These are phyloP conservation scores for Celoporthe dispersa DNA, from an alignment of 2,329 filamentous ascomycete species.

Conservation along the genomic window DNA sequence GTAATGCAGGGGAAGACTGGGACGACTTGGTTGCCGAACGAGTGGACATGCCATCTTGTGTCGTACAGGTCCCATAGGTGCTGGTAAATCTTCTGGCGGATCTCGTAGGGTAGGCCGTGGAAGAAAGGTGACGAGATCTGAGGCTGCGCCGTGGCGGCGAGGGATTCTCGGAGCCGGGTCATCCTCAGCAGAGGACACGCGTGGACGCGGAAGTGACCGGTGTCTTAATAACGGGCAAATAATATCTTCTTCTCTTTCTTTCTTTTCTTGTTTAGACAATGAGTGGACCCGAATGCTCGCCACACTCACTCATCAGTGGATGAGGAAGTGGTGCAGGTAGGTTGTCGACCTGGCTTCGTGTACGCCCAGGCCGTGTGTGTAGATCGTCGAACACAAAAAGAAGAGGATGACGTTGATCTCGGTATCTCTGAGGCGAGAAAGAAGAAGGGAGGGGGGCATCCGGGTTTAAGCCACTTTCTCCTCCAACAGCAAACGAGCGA, in stretches of 20 bases:
- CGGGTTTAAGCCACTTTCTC: conserved; percentile 9
- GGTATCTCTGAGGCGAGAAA: neutral
- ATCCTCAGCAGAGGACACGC: conserved; percentile 3
- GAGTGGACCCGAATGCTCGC: neutral
- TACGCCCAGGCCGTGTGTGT: conserved; percentile 13
- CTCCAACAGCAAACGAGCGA: neutral
- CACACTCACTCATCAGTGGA: neutral
- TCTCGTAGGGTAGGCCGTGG: conserved; percentile 36
- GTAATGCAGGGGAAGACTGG: conserved; percentile 31
- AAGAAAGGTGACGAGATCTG: conserved; percentile 46
- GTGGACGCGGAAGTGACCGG: neutral
- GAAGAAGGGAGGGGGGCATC: neutral
- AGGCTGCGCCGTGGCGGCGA: conserved; percentile 46
- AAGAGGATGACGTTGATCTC: conserved; percentile 7
- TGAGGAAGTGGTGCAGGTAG: neutral
- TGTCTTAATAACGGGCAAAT: neutral
- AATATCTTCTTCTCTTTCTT: neutral
- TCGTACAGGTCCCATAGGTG: conserved; percentile 35
- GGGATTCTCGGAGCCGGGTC: conserved; percentile 38
- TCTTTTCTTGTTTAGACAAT: neutral
- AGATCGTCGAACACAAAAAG: neutral
- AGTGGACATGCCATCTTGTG: conserved; percentile 33
- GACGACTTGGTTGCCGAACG: conserved; percentile 14
- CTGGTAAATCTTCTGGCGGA: conserved; percentile 39
- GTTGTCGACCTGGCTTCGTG: conserved; percentile 1